Evolutionary conservation across 2,329 filamentous ascomycete species (phyloP).

Genomic region (Botryotinia narcissicola): DNA sequence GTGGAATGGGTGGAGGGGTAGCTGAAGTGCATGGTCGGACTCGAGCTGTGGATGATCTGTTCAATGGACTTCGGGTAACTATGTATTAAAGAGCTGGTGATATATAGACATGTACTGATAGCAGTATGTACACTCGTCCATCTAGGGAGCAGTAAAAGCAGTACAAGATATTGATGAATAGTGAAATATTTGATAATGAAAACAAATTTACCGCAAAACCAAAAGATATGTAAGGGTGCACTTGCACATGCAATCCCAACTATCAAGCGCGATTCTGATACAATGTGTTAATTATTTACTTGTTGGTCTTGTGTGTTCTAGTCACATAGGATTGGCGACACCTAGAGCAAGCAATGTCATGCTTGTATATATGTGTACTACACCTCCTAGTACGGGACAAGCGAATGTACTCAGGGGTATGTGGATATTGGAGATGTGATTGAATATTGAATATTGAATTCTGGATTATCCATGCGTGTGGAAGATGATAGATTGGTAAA

Average conservation of each 20-base stretch:
- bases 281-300: too few relatives aligned
- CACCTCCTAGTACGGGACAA: not conserved
- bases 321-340: not conserved
- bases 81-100: not conserved
- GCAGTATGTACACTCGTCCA: not conserved
- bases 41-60: not conserved
- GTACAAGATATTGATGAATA: accelerated
- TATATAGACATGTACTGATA: not conserved
- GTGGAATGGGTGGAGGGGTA: not conserved
- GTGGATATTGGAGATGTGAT: not conserved
- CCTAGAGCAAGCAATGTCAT: not conserved
- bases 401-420: not conserved
- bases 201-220: not conserved
- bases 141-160: not conserved
- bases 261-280: not conserved
- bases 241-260: not conserved
- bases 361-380: not conserved
- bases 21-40: not conserved
- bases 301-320: too few relatives aligned
- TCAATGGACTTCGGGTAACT: not conserved
- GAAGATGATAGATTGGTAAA: not conserved
- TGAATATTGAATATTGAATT: not conserved
- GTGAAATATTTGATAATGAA: not conserved
- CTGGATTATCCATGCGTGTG: not conserved
- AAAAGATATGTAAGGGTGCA: not conserved